These are phyloP conservation scores for Naegleria lovaniensis DNA, from an alignment of 208 protist genomes.

Conservation along the genomic window DNA sequence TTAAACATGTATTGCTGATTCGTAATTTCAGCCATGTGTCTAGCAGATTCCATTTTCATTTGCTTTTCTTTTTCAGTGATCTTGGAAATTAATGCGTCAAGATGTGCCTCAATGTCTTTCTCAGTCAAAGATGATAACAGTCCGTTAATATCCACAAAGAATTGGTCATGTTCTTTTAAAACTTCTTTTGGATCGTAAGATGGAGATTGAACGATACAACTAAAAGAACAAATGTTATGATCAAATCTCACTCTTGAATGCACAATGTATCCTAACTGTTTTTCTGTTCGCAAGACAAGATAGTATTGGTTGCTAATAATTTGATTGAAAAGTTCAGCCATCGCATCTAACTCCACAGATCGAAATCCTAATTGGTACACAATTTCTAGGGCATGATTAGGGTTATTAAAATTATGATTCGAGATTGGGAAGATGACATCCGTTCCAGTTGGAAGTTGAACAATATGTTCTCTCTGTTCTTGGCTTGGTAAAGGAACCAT, in stretches of 20 bases:
- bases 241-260: not conserved
- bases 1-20: slow-evolving; percentile 24
- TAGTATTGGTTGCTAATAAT: slow-evolving; percentile 50
- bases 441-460: not conserved
- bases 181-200: slow-evolving; percentile 17
- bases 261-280: slow-evolving; percentile 71
- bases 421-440: not conserved
- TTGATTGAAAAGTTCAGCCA: not conserved
- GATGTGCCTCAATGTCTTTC: slow-evolving; percentile 25
- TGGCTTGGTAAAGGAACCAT: not conserved
- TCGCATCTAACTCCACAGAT: not conserved
- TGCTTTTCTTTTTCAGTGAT: slow-evolving; percentile 29
- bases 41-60: slow-evolving; percentile 25
- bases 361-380: not conserved
- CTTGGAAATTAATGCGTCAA: slow-evolving; percentile 20
- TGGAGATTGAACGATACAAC: slow-evolving; percentile 29
- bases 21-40: slow-evolving; percentile 26
- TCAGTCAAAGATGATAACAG: not conserved
- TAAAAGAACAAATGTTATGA: slow-evolving; percentile 29
- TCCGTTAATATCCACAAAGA: not conserved
- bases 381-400: not conserved
- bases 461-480: not conserved
- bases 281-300: slow-evolving; percentile 59
- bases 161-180: slow-evolving; percentile 1
- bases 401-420: not conserved